These are phyloP conservation scores for Phytophthora pini DNA, from an alignment of 352 stramenopile genomes.

Conservation along the genomic window DNA sequence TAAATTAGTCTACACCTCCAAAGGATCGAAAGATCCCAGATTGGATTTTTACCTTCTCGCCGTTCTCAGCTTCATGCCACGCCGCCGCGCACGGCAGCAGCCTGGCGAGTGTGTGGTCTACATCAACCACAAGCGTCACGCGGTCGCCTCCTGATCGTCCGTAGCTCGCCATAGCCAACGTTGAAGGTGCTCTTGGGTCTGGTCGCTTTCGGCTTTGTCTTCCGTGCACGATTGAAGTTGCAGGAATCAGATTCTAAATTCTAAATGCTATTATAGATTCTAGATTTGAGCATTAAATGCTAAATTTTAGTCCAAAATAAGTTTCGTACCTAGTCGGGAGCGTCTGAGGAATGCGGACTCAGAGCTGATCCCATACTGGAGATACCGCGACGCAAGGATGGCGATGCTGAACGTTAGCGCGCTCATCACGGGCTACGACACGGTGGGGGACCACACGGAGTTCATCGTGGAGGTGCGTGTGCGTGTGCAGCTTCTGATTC, in stretches of 20 bases:
- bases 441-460: conserved; percentile 87
- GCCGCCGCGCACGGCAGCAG: conserved; percentile 48
- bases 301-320: too few species aligned
- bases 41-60: conserved; percentile 33
- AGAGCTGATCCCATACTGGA: too few species aligned
- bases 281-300: too few species aligned
- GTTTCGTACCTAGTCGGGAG: too few species aligned
- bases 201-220: not conserved
- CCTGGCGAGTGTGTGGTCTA: conserved; percentile 70
- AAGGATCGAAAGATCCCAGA: conserved; percentile 16
- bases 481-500: not conserved
- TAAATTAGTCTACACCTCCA: not conserved
- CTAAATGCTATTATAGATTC: too few species aligned
- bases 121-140: conserved; percentile 59
- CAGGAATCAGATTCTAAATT: not conserved
- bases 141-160: conserved; percentile 42
- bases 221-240: conserved; percentile 39
- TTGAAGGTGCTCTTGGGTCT: not conserved
- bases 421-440: conserved; percentile 85
- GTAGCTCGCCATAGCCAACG: conserved; percentile 27
- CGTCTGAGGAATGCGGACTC: too few species aligned
- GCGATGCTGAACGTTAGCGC: conserved; percentile 80
- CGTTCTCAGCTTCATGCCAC: conserved; percentile 62
- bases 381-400: conserved; percentile 22
- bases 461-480: conserved; percentile 74